Evolutionary conservation across 805 yeast species (phyloP), one percentile per base, ranked within the genome.

Genomic region (Jamesozyma rosinii): DNA sequence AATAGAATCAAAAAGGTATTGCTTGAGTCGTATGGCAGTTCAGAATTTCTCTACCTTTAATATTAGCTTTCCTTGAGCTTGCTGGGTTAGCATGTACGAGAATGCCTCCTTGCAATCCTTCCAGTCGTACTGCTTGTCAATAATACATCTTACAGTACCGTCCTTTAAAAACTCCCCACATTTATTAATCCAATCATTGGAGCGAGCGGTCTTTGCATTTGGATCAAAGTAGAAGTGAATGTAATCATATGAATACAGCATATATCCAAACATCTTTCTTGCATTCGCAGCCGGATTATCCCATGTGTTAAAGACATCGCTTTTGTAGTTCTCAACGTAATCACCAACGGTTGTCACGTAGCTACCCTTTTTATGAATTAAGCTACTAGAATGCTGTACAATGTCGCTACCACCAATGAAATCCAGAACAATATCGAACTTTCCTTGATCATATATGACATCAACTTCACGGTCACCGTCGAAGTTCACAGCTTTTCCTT

Each of bases 21-120:
- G n/a, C 6, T 14, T 31, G n/a, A 15, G n/a, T 31, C 6, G 6
- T 31, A 5, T 14, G 34, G 18, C 5, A 20, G 3, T 29, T 51
- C 50, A 70, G 46, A 70, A 70, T 26, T 57, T 57, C 43, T 70
- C 74, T n/a, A 66, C 66, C 35, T 69, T 55, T 37, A 70, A 44
- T n/a, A 86, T 73, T 39, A 86, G 66, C 59, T 85, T 86, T 31
- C 95, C 95, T 44, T 71, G 74, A 6, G 80, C 77, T 44, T 68
- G 70, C 40, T 78, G 76, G 8, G 68, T 57, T 15, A 61, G 63
- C 44, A 83, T 63, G 51, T 68, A 69, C 3, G 72, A 72, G 41
- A 74, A 63, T 0, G 92, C 95, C 14, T 69, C 64, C 35, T 67
- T 51, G 44, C 65, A 72, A 4, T 81, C 70, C n/a, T 69, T 72